phyloP scores from a whole-genome alignment of 208 protist genomes.

The Sergeia podlipaevii region DNA sequence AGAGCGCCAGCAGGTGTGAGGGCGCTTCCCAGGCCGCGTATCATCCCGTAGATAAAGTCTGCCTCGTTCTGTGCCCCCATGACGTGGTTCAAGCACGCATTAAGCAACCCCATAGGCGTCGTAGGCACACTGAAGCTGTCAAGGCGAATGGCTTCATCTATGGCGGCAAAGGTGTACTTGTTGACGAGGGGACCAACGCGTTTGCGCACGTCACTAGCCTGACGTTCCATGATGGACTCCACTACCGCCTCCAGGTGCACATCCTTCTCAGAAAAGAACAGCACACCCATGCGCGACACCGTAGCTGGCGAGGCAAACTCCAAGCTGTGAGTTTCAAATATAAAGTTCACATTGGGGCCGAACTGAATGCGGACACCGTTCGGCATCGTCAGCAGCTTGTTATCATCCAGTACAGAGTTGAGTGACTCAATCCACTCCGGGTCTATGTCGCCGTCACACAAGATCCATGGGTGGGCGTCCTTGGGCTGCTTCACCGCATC shows the following conservation, averaged over 20 bases:
- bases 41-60: constrained; percentile 72
- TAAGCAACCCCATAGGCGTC: constrained; percentile 90
- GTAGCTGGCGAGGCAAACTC: constrained; percentile 99
- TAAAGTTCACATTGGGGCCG: constrained; percentile 92
- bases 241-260: constrained; percentile 86
- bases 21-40: constrained; percentile 53
- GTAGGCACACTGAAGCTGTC: constrained; percentile 83
- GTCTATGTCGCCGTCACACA: constrained; percentile 98
- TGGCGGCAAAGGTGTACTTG: constrained; percentile 79
- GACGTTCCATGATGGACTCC: constrained; percentile 60
- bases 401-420: constrained; percentile 99
- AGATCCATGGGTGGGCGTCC: constrained; percentile 86
- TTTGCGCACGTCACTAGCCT: constrained; percentile 12
- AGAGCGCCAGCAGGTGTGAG: constrained; percentile 42
- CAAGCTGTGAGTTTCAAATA: constrained; percentile 97
- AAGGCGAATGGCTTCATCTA: constrained; percentile 55
- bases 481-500: constrained; percentile 73
- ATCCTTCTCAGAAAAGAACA: constrained; percentile 95
- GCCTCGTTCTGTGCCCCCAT: constrained; percentile 42
- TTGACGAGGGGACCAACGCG: constrained; percentile 61
- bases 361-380: constrained; percentile 98
- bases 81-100: constrained; percentile 71
- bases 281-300: constrained; percentile 96
- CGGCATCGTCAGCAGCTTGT: constrained; percentile 97
- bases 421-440: constrained; percentile 98